phyloP scores from a whole-genome alignment of 768 basidiomycete genomes.

The Boletellus sp. region DNA sequence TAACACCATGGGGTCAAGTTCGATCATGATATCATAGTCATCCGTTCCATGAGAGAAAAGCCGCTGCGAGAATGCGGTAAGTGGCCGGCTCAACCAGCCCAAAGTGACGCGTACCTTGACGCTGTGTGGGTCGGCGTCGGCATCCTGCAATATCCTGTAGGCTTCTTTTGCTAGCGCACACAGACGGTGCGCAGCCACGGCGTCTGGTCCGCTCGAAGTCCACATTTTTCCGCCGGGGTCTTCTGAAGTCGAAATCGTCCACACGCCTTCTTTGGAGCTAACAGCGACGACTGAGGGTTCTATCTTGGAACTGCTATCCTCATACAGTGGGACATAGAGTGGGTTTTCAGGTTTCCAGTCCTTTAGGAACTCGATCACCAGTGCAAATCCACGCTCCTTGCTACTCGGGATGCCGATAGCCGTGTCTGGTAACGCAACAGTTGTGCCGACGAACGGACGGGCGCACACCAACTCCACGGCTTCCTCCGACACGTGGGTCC shows the following conservation, averaged over 20 bases:
- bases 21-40: conserved; percentile 84
- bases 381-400: conserved; percentile 77
- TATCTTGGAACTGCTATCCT: conserved; percentile 11
- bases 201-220: conserved; percentile 65
- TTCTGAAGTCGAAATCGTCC: conserved; percentile 76
- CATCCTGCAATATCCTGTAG: conserved; percentile 51
- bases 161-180: conserved; percentile 73
- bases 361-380: conserved; percentile 66
- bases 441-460: conserved; percentile 61
- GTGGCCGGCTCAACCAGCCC: background rate
- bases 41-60: conserved; percentile 80
- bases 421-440: conserved; percentile 30
- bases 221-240: conserved; percentile 75
- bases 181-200: conserved; percentile 70
- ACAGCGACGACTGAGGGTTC: conserved; percentile 26
- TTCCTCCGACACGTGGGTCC: conserved; percentile 69
- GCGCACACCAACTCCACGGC: conserved; percentile 85
- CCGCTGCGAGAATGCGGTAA: conserved; percentile 42
- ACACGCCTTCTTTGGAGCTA: conserved; percentile 47
- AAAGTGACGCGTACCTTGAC: conserved; percentile 49
- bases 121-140: conserved; percentile 48
- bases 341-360: conserved; percentile 84
- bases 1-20: conserved; percentile 59
- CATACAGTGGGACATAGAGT: conserved; percentile 71
- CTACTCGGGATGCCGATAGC: conserved; percentile 57